Percentiles rank a stretch among this genome's conserved stretches.
phyloP scores from a whole-genome alignment of 2,329 filamentous ascomycete species.

The Trematosphaeria pertusa region DNA sequence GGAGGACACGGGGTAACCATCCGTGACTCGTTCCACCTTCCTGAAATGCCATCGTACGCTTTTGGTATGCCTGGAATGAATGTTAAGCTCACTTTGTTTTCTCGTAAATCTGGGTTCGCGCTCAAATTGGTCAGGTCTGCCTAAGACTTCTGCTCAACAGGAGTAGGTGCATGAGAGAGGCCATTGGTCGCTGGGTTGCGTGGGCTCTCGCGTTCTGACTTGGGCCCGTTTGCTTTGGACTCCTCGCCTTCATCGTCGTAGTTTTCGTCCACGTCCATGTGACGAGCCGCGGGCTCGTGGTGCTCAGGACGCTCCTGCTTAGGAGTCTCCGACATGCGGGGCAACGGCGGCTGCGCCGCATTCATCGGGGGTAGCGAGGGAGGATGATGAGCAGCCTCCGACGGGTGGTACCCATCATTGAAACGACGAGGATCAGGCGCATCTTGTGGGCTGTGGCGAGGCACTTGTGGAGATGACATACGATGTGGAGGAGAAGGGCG shows the following conservation, averaged over 20 bases:
- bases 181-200: slow-evolving; percentile 44
- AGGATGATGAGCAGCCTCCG: slow-evolving; percentile 88
- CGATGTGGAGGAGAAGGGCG: slow-evolving; percentile 61
- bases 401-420: slow-evolving; percentile 86
- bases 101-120: too few species aligned
- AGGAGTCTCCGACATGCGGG: slow-evolving; percentile 60
- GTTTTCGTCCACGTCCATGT: slow-evolving; percentile 97
- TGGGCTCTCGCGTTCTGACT: slow-evolving; percentile 56
- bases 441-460: slow-evolving; percentile 77
- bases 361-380: slow-evolving; percentile 64
- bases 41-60: too few species aligned
- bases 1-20: neutral
- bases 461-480: slow-evolving; percentile 62
- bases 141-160: slow-evolving; percentile 46
- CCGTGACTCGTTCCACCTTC: neutral
- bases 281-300: slow-evolving; percentile 85
- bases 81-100: too few species aligned
- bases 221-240: slow-evolving; percentile 61
- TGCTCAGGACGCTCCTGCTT: slow-evolving; percentile 54
- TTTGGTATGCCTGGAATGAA: too few species aligned
- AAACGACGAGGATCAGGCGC: slow-evolving; percentile 67
- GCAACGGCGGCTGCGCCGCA: slow-evolving; percentile 55
- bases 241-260: slow-evolving; percentile 96
- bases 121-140: too few species aligned
- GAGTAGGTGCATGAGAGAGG: slow-evolving; percentile 38